Percentiles rank a stretch among this genome's conserved stretches.
Conservation (phyloP, 1,139 yeast species). For the Suhomyces atakaporum region DNA sequence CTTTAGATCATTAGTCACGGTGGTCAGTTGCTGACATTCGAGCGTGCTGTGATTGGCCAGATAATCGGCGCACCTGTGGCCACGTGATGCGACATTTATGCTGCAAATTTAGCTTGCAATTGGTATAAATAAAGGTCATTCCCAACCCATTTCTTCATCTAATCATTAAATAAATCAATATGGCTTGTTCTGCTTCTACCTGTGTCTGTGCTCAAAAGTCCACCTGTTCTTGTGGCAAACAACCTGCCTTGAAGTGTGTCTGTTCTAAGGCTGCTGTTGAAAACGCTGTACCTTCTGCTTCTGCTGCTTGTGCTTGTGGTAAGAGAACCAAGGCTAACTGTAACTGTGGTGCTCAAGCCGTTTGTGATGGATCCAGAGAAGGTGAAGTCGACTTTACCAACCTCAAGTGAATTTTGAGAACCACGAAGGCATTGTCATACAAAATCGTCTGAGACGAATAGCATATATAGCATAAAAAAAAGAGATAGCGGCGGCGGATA, state of each 20-base stretch:
- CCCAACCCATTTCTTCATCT: constrained; percentile 2
- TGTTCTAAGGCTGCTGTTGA: constrained; percentile 46
- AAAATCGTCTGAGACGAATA: no score
- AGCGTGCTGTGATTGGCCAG: constrained; percentile 11
- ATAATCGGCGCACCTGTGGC: background rate
- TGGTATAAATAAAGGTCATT: constrained; percentile 7
- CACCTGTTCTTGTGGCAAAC: constrained; percentile 52
- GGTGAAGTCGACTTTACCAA: constrained; percentile 51
- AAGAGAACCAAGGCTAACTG: constrained; percentile 43
- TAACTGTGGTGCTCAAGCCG: constrained; percentile 44
- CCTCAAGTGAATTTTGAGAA: constrained; percentile 24
- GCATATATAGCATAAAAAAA: no score
- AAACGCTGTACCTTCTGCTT: constrained; percentile 39
- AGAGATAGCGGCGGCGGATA: no score
- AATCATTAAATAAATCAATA: constrained; percentile 15
- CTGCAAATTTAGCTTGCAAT: constrained; percentile 6
- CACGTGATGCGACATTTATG: constrained; percentile 8
- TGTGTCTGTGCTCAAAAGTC: constrained; percentile 53
- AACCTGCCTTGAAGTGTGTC: constrained; percentile 48
- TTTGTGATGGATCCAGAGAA: constrained; percentile 46
- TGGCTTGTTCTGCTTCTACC: constrained; percentile 47
- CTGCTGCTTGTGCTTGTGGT: constrained; percentile 49
- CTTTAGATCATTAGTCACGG: constrained; percentile 1
- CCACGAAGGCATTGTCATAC: no score
- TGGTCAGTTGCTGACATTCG: constrained; percentile 10